A percentile compares a stretch with the other conserved stretches of the same genome.
These are phyloP conservation scores for Candida pini DNA, from an alignment of 805 yeast genomes.

Conservation along the genomic window DNA sequence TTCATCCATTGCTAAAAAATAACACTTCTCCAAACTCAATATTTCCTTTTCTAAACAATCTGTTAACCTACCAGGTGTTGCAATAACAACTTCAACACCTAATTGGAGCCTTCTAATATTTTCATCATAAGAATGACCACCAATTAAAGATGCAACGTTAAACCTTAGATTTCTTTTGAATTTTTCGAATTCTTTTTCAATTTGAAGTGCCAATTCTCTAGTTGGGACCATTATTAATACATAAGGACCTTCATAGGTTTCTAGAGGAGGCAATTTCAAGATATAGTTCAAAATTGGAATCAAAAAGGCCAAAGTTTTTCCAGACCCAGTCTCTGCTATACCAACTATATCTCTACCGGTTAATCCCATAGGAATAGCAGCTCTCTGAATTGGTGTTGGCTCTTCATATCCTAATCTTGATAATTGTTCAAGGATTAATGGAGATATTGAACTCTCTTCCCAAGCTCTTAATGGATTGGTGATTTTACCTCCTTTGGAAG, in stretches of 20 bases:
- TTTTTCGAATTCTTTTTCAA: conserved; percentile 53
- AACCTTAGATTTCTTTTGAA: conserved; percentile 32
- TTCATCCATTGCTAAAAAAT: conserved; percentile 78
- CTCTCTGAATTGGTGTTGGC: conserved; percentile 91
- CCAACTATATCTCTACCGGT: conserved; percentile 67
- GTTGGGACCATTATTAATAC: conserved; percentile 85
- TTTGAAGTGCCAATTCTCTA: conserved; percentile 89
- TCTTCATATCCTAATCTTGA: conserved; percentile 39
- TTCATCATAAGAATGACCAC: conserved; percentile 83
- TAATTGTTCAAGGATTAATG: conserved; percentile 33
- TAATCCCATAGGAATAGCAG: conserved; percentile 70
- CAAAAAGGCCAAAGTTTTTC: conserved; percentile 82
- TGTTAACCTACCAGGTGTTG: conserved; percentile 89
- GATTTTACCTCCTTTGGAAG: conserved; percentile 43
- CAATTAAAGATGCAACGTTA: conserved; percentile 64
- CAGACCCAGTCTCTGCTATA: conserved; percentile 95
- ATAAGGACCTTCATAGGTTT: conserved; percentile 61
- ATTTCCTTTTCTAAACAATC: conserved; percentile 74
- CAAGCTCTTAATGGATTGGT: conserved; percentile 67
- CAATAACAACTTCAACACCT: conserved; percentile 78
- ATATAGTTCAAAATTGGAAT: conserved; percentile 65
- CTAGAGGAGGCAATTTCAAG: conserved; percentile 39
- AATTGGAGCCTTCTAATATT: conserved; percentile 53
- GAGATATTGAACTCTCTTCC: conserved; percentile 57
- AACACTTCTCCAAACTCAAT: conserved; percentile 53